A percentile compares a stretch with the other conserved stretches of the same genome.
Evolutionary conservation across 2,329 filamentous ascomycete genomes (phyloP).

Genomic region (Lecanoromycetidae sp.): DNA sequence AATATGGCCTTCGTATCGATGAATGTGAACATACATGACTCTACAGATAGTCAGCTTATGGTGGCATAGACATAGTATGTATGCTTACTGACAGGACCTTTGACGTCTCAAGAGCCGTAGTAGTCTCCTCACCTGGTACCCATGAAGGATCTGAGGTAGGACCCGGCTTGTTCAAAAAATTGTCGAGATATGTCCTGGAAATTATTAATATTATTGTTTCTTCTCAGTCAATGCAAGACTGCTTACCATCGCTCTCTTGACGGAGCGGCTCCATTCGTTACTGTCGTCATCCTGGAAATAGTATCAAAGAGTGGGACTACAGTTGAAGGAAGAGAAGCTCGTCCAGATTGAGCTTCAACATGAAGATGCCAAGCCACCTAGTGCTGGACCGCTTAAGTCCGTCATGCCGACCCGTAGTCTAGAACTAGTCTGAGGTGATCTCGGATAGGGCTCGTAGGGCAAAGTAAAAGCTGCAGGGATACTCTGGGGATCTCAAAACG

Average conservation of each 20-base stretch:
- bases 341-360: neutral
- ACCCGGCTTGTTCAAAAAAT: slow-evolving; percentile 61
- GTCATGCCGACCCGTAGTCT: neutral
- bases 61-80: neutral
- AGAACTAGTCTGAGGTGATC: too few relatives aligned
- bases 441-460: slow-evolving; percentile 1
- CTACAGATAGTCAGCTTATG: slow-evolving; percentile 25
- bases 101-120: slow-evolving; percentile 50
- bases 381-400: neutral
- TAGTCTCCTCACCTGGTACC: slow-evolving; percentile 39
- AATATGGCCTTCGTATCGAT: slow-evolving; percentile 14
- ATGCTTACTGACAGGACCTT: slow-evolving; percentile 56
- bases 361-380: neutral
- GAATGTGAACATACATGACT: slow-evolving; percentile 37
- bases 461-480: too few relatives aligned
- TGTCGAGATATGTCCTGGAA: slow-evolving; percentile 69
- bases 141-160: slow-evolving; percentile 65
- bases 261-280: slow-evolving; percentile 3
- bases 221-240: neutral
- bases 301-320: neutral
- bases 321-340: neutral
- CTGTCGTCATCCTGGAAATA: slow-evolving; percentile 10
- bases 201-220: neutral
- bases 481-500: too few relatives aligned
- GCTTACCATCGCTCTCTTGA: slow-evolving; percentile 13